These are phyloP conservation scores for Chalaropsis ovoidea DNA, from an alignment of 2,329 filamentous ascomycete species.

Conservation along the genomic window DNA sequence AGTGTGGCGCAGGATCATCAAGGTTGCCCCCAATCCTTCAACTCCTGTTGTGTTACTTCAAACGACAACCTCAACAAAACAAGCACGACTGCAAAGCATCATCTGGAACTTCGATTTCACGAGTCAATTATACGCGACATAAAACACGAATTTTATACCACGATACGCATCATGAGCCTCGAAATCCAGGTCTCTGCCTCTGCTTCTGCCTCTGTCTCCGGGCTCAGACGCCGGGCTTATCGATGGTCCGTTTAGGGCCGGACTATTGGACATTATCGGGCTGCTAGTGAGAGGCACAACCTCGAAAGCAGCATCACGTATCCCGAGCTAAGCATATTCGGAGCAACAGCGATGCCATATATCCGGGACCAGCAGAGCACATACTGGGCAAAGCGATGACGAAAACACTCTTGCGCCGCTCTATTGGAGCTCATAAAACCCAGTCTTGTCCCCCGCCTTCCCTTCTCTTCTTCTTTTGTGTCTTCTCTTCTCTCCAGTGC, in stretches of 20 bases:
- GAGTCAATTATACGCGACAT: too few relatives aligned
- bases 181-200: too few relatives aligned
- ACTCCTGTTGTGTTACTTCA: background rate
- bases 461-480: background rate
- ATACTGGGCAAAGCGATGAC: too few relatives aligned
- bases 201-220: too few relatives aligned
- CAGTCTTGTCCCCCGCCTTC: background rate
- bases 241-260: background rate
- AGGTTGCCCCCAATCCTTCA: background rate
- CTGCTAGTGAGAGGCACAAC: background rate
- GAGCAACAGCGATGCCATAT: background rate
- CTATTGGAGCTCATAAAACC: background rate
- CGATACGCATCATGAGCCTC: too few relatives aligned
- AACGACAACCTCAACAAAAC: background rate
- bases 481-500: background rate
- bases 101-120: too few relatives aligned
- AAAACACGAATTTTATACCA: too few relatives aligned
- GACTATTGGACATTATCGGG: too few relatives aligned
- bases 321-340: background rate
- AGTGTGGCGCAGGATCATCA: constrained; percentile 7
- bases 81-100: background rate
- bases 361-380: background rate
- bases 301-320: background rate
- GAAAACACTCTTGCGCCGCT: too few relatives aligned
- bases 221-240: background rate